Conservation (phyloP, 2,329 filamentous ascomycete genomes). For the Penicillium sclerotiorum region DNA sequence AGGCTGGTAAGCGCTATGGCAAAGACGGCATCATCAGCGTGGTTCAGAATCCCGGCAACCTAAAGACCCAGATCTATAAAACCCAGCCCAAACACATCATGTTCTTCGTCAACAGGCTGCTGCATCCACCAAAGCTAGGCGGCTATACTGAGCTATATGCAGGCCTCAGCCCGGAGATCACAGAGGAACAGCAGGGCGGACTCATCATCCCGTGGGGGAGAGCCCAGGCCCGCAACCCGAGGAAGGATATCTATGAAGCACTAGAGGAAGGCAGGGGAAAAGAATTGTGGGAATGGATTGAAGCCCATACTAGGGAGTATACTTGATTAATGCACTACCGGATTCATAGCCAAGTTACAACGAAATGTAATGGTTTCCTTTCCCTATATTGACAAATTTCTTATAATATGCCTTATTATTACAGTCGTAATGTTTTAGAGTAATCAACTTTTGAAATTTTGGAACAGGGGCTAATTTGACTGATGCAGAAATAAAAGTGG, state of each 20-base stretch:
- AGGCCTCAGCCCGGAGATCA: constrained; percentile 35
- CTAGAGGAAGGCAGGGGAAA: not conserved
- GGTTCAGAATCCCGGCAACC: constrained; percentile 18
- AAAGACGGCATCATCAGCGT: constrained; percentile 35
- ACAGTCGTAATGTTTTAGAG: no score
- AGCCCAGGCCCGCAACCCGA: constrained; percentile 9
- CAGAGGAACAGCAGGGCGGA: constrained; percentile 35
- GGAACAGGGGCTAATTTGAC: no score
- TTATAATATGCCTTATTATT: no score
- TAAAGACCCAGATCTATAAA: constrained; percentile 1
- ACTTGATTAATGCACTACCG: no score
- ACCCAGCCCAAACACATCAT: not conserved
- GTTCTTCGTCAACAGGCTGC: constrained; percentile 2
- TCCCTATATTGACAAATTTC: no score
- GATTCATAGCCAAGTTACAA: no score
- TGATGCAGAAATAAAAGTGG: constrained; percentile 69
- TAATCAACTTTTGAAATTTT: no score
- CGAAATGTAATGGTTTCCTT: no score
- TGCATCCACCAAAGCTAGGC: constrained; percentile 30
- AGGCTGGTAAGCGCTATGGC: constrained; percentile 25
- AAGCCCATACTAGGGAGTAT: no score
- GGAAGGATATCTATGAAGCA: constrained; percentile 21
- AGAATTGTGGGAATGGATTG: not conserved
- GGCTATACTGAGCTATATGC: constrained; percentile 43
- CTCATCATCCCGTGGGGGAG: constrained; percentile 55